These are phyloP conservation scores for Chenopodium suecicum DNA, from an alignment of 148 eudicot genomes.

Conservation along the genomic window DNA sequence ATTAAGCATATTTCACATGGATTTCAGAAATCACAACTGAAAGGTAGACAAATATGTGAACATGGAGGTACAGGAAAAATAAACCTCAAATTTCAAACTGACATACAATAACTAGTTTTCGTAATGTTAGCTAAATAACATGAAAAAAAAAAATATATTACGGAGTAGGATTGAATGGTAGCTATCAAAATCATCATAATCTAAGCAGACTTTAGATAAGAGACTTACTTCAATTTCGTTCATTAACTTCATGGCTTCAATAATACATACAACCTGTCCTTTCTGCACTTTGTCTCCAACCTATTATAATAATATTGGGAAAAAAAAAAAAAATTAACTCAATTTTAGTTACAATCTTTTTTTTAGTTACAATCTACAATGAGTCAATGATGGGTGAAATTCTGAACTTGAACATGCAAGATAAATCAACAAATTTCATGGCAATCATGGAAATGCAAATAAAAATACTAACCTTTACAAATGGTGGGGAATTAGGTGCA, in stretches of 20 bases:
- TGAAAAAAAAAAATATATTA: neutral
- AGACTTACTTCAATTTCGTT: slow-evolving; percentile 75
- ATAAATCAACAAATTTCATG: neutral
- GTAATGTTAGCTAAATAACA: slow-evolving; percentile 6
- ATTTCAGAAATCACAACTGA: neutral
- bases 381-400: too few species aligned
- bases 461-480: slow-evolving; percentile 54
- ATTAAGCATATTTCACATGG: neutral
- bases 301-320: slow-evolving; percentile 19
- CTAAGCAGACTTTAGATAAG: neutral
- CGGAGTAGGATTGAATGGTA: neutral
- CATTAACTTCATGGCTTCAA: slow-evolving; percentile 89
- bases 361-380: neutral
- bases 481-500: slow-evolving; percentile 65
- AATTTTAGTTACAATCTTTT: neutral
- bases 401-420: slow-evolving; percentile 1
- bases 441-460: neutral
- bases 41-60: too few species aligned
- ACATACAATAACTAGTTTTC: neutral
- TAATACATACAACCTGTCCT: slow-evolving; percentile 72
- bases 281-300: slow-evolving; percentile 78
- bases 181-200: neutral
- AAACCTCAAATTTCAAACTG: slow-evolving; percentile 9
- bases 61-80: neutral
- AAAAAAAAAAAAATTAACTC: neutral